Conservation (phyloP, 768 basidiomycete species). For the Termitomyces sp. region DNA sequence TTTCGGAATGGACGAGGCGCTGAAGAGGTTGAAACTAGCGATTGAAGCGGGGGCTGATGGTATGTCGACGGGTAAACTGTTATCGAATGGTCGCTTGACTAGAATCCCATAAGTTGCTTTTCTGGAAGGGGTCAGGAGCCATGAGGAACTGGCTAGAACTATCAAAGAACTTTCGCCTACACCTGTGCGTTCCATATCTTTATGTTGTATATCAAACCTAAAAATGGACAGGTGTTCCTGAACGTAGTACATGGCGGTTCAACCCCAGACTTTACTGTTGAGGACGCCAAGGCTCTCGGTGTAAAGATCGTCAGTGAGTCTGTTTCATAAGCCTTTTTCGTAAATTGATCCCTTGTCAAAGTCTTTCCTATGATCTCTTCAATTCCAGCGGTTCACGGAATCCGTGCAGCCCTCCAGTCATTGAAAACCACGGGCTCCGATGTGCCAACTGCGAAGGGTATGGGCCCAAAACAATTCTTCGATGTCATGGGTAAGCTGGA, state of each 20-base stretch:
- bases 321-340: not conserved
- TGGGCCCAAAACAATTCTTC: conserved; percentile 53
- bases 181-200: conserved; percentile 25
- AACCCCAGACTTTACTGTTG: conserved; percentile 48
- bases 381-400: conserved; percentile 47
- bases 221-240: conserved; percentile 34
- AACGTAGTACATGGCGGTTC: conserved; percentile 52
- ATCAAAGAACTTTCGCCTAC: conserved; percentile 40
- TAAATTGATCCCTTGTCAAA: conserved; percentile 14
- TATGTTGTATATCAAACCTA: conserved; percentile 3
- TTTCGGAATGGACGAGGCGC: conserved; percentile 49
- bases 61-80: conserved; percentile 21
- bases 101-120: conserved; percentile 42
- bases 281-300: conserved; percentile 44
- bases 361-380: conserved; percentile 50
- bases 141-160: conserved; percentile 40
- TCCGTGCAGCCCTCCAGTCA: conserved; percentile 45
- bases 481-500: conserved; percentile 42
- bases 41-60: conserved; percentile 43
- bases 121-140: conserved; percentile 49
- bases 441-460: conserved; percentile 34
- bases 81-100: not conserved
- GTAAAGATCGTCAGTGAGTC: conserved; percentile 40
- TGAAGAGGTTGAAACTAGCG: conserved; percentile 45
- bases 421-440: conserved; percentile 52